Evolutionary conservation across 2,329 filamentous ascomycete genomes (phyloP), one percentile per base, ranked within the genome.

Genomic region (Pseudocercospora macadamiae): DNA sequence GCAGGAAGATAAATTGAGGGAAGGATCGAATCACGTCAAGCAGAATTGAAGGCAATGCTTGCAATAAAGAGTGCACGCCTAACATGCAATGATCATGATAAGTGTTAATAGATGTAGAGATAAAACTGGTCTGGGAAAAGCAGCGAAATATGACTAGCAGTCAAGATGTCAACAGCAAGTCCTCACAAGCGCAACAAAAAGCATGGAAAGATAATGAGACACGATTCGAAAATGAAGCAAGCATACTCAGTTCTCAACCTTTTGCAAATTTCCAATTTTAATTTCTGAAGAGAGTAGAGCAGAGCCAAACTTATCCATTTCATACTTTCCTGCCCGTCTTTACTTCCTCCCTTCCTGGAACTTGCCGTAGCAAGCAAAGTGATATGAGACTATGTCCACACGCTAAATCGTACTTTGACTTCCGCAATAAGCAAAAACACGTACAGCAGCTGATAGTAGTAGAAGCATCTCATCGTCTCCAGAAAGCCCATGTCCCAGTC

Each of bases 1-100:
- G 64, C 77, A 83, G 14, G 91, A 96, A 75, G 83, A 88, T 65
- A 77, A 72, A 60, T 63, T 89, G 5, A 76, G 86, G 52, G 83
- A 86, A 26, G 23, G 26, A 21, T 47, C 42, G 42, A 23, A 47
- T 12, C 23, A 12, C n/a, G 42, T 2, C 10, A 9, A 45, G 3
- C 14, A 3, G 2, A 8, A 45, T 45, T 14, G 2, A 8, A 5
- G 10, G 8, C 4, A 25, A 47, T 25, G 23, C 42, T n/a, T 23
- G n/a, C n/a, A n/a, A n/a, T n/a, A n/a, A n/a, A n/a, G n/a, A n/a
- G n/a, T n/a, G n/a, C n/a, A n/a, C n/a, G n/a, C n/a, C n/a, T n/a
- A n/a, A n/a, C n/a, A n/a, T n/a, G n/a, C n/a, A n/a, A n/a, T n/a
- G n/a, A n/a, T n/a, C n/a, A n/a, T n/a, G n/a, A n/a, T n/a, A n/a